Evolutionary conservation across 345 rosid genomes (phyloP).

Genomic region (Sonneratia caseolaris): DNA sequence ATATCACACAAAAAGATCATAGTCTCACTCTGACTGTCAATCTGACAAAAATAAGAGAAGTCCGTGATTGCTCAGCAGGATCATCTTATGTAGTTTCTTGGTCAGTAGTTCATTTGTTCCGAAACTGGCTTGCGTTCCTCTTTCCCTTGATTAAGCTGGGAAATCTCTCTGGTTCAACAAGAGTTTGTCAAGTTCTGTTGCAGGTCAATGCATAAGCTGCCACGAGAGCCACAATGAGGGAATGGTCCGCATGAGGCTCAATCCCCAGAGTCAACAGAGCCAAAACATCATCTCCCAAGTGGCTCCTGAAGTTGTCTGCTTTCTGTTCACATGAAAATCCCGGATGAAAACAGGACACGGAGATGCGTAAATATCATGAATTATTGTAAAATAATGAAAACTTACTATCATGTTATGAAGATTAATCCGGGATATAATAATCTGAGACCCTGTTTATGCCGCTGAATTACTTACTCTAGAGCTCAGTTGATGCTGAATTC

Average conservation of each 20-base stretch:
- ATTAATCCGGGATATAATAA: no score
- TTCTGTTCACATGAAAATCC: slow-evolving; percentile 36
- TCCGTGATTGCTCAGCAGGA: no score
- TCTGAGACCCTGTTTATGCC: no score
- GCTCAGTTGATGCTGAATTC: slow-evolving; percentile 22
- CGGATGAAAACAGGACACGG: neutral
- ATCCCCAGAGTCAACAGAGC: slow-evolving; percentile 20
- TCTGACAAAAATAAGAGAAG: neutral
- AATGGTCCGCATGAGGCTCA: slow-evolving; percentile 38
- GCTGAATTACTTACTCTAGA: slow-evolving; percentile 13
- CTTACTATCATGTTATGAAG: no score
- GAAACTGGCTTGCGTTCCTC: neutral
- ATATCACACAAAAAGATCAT: no score
- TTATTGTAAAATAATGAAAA: neutral
- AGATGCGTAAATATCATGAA: neutral
- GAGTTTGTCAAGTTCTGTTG: slow-evolving; percentile 17
- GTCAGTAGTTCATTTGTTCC: neutral
- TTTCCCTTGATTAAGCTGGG: neutral
- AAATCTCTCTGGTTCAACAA: neutral
- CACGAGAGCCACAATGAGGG: slow-evolving; percentile 33
- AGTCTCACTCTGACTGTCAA: neutral
- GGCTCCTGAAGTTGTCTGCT: slow-evolving; percentile 37
- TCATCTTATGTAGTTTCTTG: neutral
- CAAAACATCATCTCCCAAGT: slow-evolving; percentile 39
- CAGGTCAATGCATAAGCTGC: slow-evolving; percentile 39